These are phyloP conservation scores for Cercospora citrullina DNA, from an alignment of 2,329 filamentous ascomycete species.

Conservation along the genomic window DNA sequence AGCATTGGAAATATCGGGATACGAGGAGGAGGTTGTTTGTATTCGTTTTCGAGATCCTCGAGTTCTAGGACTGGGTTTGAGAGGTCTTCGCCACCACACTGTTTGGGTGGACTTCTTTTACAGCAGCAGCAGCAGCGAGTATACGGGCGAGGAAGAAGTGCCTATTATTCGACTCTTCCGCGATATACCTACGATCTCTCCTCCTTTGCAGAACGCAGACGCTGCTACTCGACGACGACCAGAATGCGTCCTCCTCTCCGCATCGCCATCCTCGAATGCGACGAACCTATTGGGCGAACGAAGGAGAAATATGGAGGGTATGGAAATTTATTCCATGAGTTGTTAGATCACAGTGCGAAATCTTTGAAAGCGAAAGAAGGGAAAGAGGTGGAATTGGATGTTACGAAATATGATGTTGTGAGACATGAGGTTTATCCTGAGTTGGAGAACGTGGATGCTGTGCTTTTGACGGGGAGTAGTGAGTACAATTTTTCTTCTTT, in stretches of 20 bases:
- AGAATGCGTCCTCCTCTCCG: slow-evolving; percentile 51
- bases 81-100: background rate
- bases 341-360: slow-evolving; percentile 53
- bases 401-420: slow-evolving; percentile 72
- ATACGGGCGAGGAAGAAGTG: background rate
- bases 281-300: slow-evolving; percentile 68
- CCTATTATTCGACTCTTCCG: background rate
- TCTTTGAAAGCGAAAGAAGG: slow-evolving; percentile 50
- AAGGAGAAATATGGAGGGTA: slow-evolving; percentile 69
- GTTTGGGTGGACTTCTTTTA: background rate
- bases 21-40: background rate
- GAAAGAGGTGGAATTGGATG: slow-evolving; percentile 49
- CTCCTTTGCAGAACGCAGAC: too few relatives aligned
- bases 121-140: background rate
- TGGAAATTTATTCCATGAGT: slow-evolving; percentile 59
- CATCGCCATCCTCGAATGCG: slow-evolving; percentile 86
- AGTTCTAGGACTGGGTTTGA: background rate
- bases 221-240: background rate
- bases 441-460: slow-evolving; percentile 73
- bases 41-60: background rate
- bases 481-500: slow-evolving; percentile 32
- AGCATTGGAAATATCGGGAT: background rate
- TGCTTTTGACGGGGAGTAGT: slow-evolving; percentile 71
- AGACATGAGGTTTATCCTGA: slow-evolving; percentile 67
- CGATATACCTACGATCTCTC: too few relatives aligned